Base-by-base conservation (phyloP, 2,329 filamentous ascomycete genomes). In the Cladophialophora carrionii region DNA sequence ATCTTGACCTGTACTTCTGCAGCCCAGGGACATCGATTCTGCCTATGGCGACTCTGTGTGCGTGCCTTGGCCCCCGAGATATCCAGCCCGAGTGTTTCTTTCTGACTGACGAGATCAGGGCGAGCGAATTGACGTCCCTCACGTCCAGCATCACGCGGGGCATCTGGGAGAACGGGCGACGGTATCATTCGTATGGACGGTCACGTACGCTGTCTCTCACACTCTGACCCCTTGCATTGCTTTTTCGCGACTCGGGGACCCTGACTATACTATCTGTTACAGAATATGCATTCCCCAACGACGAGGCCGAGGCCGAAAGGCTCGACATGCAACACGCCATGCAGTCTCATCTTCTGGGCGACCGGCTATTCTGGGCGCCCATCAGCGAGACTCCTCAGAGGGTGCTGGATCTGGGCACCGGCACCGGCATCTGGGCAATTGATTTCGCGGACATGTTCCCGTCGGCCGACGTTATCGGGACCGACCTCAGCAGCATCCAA, bases 301-400 rank as follows among this genome's bases (percentile, higher is more conserved):
- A 81, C 66, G 76, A 80, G 62, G 73, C 76, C 70, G 78, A 80
- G 67, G 77, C 80, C 69, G 78, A 80, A 61, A 76, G 62, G 29
- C 63, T 66, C 9, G 64, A 67, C 34, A 61, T 67, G 46, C 52
- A 62, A 10, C 68, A 68, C 29, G 41, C 61, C 46, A 57, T 66
- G 20, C 76, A 75, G 57, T 67, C 69, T 31, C 73, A 77, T 70
- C 65, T 76, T 2, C 70, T 77, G n/a, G 71, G 71, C 29, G 75
- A 74, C 26, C 73, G 75, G 32, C 72, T 80, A 1, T 75, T 75
- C 64, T 74, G 76, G 20, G 77, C 78, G 26, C 79, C 79, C 0
- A 72, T 81, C 51, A 57, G 66, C 7, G 62, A 66, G 17, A 57
- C 57, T 1, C 72, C 74, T 0, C 64, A 67, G 24, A 73, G 73